A percentile compares a stretch with the other conserved stretches of the same genome.
Evolutionary conservation across 495 filamentous ascomycete genomes (phyloP).

Genomic region (Talaromyces borbonicus): DNA sequence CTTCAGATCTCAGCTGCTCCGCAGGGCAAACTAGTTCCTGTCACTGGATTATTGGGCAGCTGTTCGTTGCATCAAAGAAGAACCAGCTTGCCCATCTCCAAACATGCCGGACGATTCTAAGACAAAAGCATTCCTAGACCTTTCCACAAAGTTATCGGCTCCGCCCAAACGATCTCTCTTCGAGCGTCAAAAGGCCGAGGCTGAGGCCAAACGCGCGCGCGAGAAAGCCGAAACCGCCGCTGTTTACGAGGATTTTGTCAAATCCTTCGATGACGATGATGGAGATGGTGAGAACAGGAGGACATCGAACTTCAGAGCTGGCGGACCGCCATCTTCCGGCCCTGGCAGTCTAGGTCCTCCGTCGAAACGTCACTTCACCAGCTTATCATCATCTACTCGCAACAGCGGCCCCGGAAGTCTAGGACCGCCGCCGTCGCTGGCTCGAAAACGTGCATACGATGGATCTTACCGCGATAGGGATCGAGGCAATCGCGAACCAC

Average conservation of each 20-base stretch:
- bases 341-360: conserved; percentile 29
- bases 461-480: conserved; percentile 37
- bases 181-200: conserved; percentile 86
- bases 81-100: not conserved
- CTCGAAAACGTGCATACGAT: conserved; percentile 43
- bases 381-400: conserved; percentile 29
- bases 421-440: conserved; percentile 48
- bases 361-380: conserved; percentile 47
- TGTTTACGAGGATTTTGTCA: conserved; percentile 83
- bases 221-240: conserved; percentile 87
- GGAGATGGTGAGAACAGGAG: conserved; percentile 17
- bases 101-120: conserved; percentile 37
- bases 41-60: too few relatives aligned
- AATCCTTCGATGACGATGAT: conserved; percentile 73
- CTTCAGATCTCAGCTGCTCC: too few relatives aligned
- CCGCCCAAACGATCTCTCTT: conserved; percentile 80
- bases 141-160: conserved; percentile 72
- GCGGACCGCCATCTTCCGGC: conserved; percentile 25
- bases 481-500: conserved; percentile 17
- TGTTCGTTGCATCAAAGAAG: not conserved
- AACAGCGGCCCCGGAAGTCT: conserved; percentile 71
- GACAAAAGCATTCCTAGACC: conserved; percentile 65
- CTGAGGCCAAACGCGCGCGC: conserved; percentile 78
- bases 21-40: too few relatives aligned
- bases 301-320: conserved; percentile 2